phyloP scores from a whole-genome alignment of 129 eudicot genomes.

The Deinandra increscens region DNA sequence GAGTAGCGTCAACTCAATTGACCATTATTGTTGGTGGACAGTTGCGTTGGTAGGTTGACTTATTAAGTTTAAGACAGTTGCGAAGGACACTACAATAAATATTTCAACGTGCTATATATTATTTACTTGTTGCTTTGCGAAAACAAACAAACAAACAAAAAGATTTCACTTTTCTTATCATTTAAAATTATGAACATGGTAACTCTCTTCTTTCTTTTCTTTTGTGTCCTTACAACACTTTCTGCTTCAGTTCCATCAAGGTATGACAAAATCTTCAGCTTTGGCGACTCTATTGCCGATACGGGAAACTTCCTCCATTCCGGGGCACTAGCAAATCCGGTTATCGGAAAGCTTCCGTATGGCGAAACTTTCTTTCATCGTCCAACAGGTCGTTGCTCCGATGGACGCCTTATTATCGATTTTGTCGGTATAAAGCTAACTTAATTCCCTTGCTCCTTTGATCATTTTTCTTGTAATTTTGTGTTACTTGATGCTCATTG shows the following conservation, averaged over 20 bases:
- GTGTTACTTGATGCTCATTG: too few species aligned
- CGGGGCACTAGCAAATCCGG: slow-evolving; percentile 59
- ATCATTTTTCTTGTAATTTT: too few species aligned
- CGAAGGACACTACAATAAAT: background rate
- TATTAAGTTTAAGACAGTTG: slow-evolving; percentile 12
- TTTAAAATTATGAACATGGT: slow-evolving; percentile 25
- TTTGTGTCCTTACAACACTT: slow-evolving; percentile 23
- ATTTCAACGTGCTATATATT: slow-evolving; percentile 19
- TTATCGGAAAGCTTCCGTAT: slow-evolving; percentile 59
- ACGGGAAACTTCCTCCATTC: slow-evolving; percentile 70
- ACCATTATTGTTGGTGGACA: slow-evolving; percentile 14
- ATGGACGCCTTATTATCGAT: slow-evolving; percentile 70
- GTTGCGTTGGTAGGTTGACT: slow-evolving; percentile 17
- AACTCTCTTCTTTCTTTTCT: slow-evolving; percentile 28
- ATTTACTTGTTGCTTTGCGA: too few species aligned
- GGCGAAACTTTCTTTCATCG: slow-evolving; percentile 61
- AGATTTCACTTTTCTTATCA: background rate
- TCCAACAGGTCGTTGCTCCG: slow-evolving; percentile 83
- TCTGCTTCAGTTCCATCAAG: slow-evolving; percentile 25
- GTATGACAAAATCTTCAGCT: slow-evolving; percentile 65
- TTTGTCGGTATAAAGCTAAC: slow-evolving; percentile 49
- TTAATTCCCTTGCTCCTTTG: too few species aligned
- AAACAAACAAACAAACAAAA: background rate
- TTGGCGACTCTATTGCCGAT: slow-evolving; percentile 81
- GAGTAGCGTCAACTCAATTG: too few species aligned